These are phyloP conservation scores for Boletus sp. DNA, from an alignment of 1,284 basidiomycete genomes.

Conservation along the genomic window DNA sequence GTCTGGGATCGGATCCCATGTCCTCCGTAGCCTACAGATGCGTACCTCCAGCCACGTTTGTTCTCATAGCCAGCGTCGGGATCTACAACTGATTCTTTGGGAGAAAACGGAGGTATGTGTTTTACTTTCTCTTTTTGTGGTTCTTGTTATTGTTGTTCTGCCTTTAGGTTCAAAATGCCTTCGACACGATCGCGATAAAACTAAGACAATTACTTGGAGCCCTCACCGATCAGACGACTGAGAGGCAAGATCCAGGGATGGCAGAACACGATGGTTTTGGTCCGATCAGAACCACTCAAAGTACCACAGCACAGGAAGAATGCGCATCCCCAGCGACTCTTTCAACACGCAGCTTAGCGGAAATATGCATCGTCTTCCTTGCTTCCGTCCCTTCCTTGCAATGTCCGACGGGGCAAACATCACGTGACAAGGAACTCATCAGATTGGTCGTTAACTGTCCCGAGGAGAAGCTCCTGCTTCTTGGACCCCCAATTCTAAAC, in stretches of 20 bases:
- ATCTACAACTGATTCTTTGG: conserved; percentile 56
- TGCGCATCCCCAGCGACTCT: conserved; percentile 5
- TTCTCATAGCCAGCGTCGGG: conserved; percentile 23
- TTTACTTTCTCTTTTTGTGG: neutral
- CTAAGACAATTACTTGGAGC: conserved; percentile 39
- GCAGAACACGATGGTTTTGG: conserved; percentile 66
- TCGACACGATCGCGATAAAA: conserved; percentile 36
- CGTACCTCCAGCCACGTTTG: conserved; percentile 9
- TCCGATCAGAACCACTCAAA: conserved; percentile 46
- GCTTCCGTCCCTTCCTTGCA: conserved; percentile 58
- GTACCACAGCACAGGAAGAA: conserved; percentile 27
- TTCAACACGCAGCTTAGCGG: conserved; percentile 35
- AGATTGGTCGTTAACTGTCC: conserved; percentile 55
- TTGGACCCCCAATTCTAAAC: conserved; percentile 55
- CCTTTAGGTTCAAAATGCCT: conserved; percentile 53
- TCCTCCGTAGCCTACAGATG: conserved; percentile 39
- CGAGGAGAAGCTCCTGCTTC: conserved; percentile 50
- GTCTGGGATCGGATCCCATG: conserved; percentile 63
- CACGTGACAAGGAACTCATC: conserved; percentile 61
- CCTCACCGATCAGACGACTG: conserved; percentile 24
- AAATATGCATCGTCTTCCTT: conserved; percentile 53
- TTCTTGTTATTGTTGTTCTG: neutral
- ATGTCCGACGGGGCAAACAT: conserved; percentile 50
- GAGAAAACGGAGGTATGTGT: conserved; percentile 54
- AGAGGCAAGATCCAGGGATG: conserved; percentile 19